A percentile compares a stretch with the other conserved stretches of the same genome.
These are phyloP conservation scores for Vanrija sp. DNA, from an alignment of 1,284 basidiomycete species.

Conservation along the genomic window DNA sequence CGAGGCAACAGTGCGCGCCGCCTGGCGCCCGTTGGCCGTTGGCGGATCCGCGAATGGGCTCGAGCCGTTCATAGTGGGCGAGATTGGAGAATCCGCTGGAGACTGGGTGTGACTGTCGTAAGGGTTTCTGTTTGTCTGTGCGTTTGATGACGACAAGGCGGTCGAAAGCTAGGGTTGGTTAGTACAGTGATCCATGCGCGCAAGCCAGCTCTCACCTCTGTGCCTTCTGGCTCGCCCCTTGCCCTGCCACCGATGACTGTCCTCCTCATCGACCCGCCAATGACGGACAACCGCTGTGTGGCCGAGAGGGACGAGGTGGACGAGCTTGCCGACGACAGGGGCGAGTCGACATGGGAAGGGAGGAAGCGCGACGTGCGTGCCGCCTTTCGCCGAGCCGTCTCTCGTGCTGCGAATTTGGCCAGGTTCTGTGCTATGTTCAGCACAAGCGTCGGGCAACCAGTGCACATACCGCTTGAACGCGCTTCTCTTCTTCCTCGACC, in stretches of 20 bases:
- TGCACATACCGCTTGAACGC: constrained; percentile 44
- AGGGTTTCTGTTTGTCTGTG: constrained; percentile 23
- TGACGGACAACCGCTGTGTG: constrained; percentile 1
- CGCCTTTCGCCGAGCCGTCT: constrained; percentile 41
- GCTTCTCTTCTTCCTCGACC: constrained; percentile 40
- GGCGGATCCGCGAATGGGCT: constrained; percentile 31
- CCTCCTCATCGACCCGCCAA: constrained; percentile 8
- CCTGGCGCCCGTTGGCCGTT: constrained; percentile 2
- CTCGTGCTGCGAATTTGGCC: constrained; percentile 42
- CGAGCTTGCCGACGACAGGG: constrained; percentile 15
- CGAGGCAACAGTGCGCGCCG: constrained; percentile 2
- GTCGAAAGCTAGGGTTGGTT: not conserved
- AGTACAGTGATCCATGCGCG: not conserved
- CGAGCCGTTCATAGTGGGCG: constrained; percentile 12
- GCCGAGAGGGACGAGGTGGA: constrained; percentile 15
- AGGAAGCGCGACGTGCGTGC: constrained; percentile 32
- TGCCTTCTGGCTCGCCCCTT: constrained; percentile 8
- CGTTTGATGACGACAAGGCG: not conserved
- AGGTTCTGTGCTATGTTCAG: constrained; percentile 35
- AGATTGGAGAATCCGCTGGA: not conserved
- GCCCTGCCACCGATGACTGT: constrained; percentile 17
- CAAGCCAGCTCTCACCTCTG: constrained; percentile 20
- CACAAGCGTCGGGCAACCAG: not conserved
- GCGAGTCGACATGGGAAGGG: constrained; percentile 16
- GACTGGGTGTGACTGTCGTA: constrained; percentile 25